Base-by-base conservation (phyloP, 73 alveolate genomes). In the Breviolum minutum region DNA sequence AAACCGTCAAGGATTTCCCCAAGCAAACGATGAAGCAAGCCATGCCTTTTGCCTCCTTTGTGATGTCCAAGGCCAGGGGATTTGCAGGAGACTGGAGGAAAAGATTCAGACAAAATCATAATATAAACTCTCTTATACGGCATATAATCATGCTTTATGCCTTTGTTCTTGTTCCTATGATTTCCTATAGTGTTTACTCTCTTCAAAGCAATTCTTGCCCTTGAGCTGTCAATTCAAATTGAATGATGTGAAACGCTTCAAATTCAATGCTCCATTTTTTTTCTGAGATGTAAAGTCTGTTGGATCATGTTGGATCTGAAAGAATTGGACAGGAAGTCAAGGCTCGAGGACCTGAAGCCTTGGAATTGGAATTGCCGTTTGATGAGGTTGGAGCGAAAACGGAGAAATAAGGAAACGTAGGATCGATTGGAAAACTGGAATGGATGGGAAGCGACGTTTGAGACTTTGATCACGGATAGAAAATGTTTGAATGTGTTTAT, bases 261-360 rank as follows among this genome's bases (percentile, higher is more conserved):
- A 40, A 40, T 3, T 40, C 5, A 40, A 40, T 40, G 54, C 3
- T 40, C 54, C 0, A 40, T 40, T 40, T 40, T 40, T 40, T 40
- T 40, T 40, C 54, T 40, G 54, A 40, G 54, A 40, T 40, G n/a
- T n/a, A n/a, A 63, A 99, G 9, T 86, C 99, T 99, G n/a, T n/a
- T n/a, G n/a, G n/a, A 99, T 99, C 90, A 99, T 99, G 97, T 99
- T 99, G 9, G 89, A 99, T 70, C 95, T 80, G 54, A 40, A 40
- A 40, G 54, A 79, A 24, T 86, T n/a, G 92, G 84, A 54, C 92
- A 95, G 95, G 99, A 99, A 69, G 99, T 98, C 63, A 95, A 99
- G 95, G 95, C 91, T 17, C 93, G 99, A n/a, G 99, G 99, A 26
- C 87, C 97, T 19, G 99, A 99, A 54, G 99, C 99, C 26, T 99